Evolutionary conservation across 148 eudicot species (phyloP).

Genomic region (Polygonum maritimum): DNA sequence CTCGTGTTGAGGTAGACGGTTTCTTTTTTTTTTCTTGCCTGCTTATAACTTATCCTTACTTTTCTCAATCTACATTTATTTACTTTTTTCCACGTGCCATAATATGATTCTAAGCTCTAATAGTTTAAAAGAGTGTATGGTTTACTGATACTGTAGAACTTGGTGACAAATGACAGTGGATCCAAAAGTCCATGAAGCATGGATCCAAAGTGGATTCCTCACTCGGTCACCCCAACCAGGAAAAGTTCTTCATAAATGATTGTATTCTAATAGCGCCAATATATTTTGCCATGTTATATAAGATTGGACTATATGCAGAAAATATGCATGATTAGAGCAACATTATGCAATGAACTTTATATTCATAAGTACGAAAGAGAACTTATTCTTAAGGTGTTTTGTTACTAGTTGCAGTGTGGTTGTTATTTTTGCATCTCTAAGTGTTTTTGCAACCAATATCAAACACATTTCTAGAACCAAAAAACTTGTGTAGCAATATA

Average conservation of each 20-base stretch:
- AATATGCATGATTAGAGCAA: background rate
- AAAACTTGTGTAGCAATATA: too few relatives aligned
- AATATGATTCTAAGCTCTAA: background rate
- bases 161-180: background rate
- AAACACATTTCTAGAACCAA: too few relatives aligned
- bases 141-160: background rate
- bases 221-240: background rate
- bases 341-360: background rate
- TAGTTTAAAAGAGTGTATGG: background rate
- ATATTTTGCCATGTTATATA: too few relatives aligned
- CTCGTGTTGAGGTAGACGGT: conserved; percentile 39
- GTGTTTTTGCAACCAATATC: too few relatives aligned
- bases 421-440: too few relatives aligned
- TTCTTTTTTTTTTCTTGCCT: background rate
- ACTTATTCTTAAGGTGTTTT: too few relatives aligned
- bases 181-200: too few relatives aligned
- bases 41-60: background rate
- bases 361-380: too few relatives aligned
- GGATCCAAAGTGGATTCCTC: background rate
- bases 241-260: too few relatives aligned
- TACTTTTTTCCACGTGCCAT: background rate
- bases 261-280: too few relatives aligned
- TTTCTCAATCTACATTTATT: background rate
- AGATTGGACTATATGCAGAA: background rate
- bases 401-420: too few relatives aligned